Conservation (phyloP, 106 monocot species). For the Triglochin maritima region DNA sequence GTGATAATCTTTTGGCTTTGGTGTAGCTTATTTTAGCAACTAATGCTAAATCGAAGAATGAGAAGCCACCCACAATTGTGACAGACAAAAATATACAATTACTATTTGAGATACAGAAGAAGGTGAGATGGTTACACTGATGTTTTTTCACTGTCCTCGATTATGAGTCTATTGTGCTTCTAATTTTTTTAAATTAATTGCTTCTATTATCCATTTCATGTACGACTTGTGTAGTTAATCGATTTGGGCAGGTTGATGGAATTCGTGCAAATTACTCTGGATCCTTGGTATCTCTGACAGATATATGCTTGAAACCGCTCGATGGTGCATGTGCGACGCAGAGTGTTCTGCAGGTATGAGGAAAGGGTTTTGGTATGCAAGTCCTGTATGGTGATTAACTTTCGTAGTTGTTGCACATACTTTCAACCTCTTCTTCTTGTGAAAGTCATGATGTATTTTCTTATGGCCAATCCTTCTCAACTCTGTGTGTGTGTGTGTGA, state of each 20-base stretch:
- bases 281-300: constrained; percentile 44
- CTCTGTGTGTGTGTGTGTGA: too few species aligned
- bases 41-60: constrained; percentile 29
- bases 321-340: constrained; percentile 80
- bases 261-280: constrained; percentile 83
- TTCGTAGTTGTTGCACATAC: background rate
- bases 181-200: background rate
- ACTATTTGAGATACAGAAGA: constrained; percentile 86
- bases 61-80: constrained; percentile 44
- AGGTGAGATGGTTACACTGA: constrained; percentile 26
- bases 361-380: too few species aligned
- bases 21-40: constrained; percentile 74
- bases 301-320: constrained; percentile 90
- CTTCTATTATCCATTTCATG: too few species aligned
- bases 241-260: constrained; percentile 55
- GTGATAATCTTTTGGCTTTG: background rate
- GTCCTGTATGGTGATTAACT: too few species aligned
- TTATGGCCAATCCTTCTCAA: too few species aligned
- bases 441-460: too few species aligned
- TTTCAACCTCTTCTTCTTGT: too few species aligned
- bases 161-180: background rate
- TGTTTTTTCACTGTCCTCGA: too few species aligned
- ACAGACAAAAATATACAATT: constrained; percentile 69
- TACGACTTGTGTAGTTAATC: too few species aligned
- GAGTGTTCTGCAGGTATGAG: constrained; percentile 76